Evolutionary conservation across 345 rosid species (phyloP).

Genomic region (Carallia pectinifolia): DNA sequence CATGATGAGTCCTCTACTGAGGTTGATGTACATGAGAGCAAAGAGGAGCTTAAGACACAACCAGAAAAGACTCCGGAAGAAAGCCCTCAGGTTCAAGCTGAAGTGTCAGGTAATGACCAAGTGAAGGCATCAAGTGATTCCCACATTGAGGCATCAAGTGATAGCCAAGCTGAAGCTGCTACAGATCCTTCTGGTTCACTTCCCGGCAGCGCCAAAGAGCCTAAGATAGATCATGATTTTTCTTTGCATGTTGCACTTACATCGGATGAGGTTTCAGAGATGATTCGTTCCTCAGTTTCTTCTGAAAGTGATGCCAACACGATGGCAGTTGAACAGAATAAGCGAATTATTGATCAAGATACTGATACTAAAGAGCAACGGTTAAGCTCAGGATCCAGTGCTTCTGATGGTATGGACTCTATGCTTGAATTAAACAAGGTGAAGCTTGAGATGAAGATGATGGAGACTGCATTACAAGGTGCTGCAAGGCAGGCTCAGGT

Average conservation of each 20-base stretch:
- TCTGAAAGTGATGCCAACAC: constrained; percentile 20
- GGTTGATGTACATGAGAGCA: constrained; percentile 38
- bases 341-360: constrained; percentile 38
- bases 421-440: constrained; percentile 66
- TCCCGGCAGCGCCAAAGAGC: constrained; percentile 27
- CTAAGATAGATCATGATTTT: constrained; percentile 34
- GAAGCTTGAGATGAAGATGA: constrained; percentile 85
- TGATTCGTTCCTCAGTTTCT: constrained; percentile 40
- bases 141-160: constrained; percentile 11
- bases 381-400: constrained; percentile 44
- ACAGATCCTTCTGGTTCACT: constrained; percentile 37
- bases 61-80: constrained; percentile 39
- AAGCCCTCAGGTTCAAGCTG: constrained; percentile 36
- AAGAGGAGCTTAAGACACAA: constrained; percentile 32
- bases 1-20: constrained; percentile 32
- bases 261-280: constrained; percentile 45
- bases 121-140: constrained; percentile 3
- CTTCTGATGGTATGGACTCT: constrained; percentile 41
- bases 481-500: constrained; percentile 99
- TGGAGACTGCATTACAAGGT: constrained; percentile 94
- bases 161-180: constrained; percentile 15
- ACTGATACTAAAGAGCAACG: constrained; percentile 35
- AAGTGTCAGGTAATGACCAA: constrained; percentile 29
- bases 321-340: constrained; percentile 34
- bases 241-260: constrained; percentile 35